Percentiles rank a stretch among this genome's conserved stretches.
phyloP scores from a whole-genome alignment of 306 rosid genomes.

The Quercus wislizeni region DNA sequence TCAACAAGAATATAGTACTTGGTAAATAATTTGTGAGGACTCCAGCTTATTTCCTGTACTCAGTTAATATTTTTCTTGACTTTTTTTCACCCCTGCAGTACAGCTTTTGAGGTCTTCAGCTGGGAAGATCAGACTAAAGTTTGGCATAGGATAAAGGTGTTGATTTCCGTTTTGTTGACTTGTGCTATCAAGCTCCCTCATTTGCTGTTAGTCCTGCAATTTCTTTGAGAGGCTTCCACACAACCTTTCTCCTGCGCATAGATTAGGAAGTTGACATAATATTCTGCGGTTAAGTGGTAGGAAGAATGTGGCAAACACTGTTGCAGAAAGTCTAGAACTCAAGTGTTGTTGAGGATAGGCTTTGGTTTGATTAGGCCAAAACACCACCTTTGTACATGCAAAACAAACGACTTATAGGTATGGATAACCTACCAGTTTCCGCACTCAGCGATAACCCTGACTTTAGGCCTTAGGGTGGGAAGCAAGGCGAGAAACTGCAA shows the following conservation, averaged over 20 bases:
- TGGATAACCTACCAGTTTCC: conserved; percentile 72
- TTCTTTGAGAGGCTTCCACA: conserved; percentile 90
- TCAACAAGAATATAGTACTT: conserved; percentile 11
- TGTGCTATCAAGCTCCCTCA: conserved; percentile 24
- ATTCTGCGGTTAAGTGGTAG: neutral
- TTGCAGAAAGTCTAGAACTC: too few species aligned
- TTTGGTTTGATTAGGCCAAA: neutral
- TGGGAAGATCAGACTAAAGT: neutral
- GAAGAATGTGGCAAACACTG: neutral
- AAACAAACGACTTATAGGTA: neutral
- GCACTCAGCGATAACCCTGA: conserved; percentile 93
- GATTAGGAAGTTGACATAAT: neutral
- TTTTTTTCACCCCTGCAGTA: neutral
- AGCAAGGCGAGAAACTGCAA: conserved; percentile 86
- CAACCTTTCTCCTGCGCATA: conserved; percentile 68
- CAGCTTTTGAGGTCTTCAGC: conserved; percentile 15
- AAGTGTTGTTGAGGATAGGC: neutral
- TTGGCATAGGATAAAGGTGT: neutral
- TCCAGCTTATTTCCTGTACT: too few species aligned
- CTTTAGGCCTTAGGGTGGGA: conserved; percentile 79
- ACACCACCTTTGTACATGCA: neutral
- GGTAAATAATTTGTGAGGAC: neutral
- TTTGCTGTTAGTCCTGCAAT: conserved; percentile 57
- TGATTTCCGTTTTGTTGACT: neutral
- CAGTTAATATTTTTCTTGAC: neutral